Conservation (phyloP, 768 basidiomycete genomes). For the Kwoniella sp. region DNA sequence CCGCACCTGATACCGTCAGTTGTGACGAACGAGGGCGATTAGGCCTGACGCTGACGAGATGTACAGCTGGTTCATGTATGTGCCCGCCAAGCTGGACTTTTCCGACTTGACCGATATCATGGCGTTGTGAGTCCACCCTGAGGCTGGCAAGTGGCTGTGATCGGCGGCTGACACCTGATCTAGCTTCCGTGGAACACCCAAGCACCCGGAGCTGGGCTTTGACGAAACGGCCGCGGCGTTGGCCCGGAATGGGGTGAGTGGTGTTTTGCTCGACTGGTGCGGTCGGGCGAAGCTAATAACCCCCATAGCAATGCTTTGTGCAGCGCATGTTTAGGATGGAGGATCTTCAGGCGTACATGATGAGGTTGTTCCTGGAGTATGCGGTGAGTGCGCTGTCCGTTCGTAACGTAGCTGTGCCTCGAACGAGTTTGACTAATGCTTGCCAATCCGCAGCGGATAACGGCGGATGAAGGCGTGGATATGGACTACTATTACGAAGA, state of each 20-base stretch:
- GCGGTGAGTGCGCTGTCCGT: constrained; percentile 29
- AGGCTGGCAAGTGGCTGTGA: not conserved
- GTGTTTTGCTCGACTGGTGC: not conserved
- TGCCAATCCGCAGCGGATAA: constrained; percentile 21
- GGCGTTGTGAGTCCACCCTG: constrained; percentile 47
- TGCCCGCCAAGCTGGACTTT: constrained; percentile 49
- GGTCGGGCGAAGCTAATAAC: no score
- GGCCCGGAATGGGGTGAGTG: constrained; percentile 48
- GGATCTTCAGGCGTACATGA: constrained; percentile 51
- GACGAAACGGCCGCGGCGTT: constrained; percentile 51
- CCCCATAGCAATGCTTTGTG: constrained; percentile 40
- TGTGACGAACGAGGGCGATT: not conserved
- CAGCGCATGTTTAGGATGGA: constrained; percentile 48
- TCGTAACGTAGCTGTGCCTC: not conserved
- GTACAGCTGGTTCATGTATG: constrained; percentile 51
- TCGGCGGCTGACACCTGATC: not conserved
- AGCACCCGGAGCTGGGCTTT: constrained; percentile 49
- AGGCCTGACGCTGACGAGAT: not conserved
- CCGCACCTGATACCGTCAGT: constrained; percentile 47
- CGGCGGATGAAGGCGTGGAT: constrained; percentile 40
- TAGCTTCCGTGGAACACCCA: constrained; percentile 47
- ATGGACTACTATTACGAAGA: constrained; percentile 27
- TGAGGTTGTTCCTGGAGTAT: constrained; percentile 50
- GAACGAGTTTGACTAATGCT: not conserved
- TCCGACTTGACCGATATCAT: constrained; percentile 49